Base-by-base conservation (phyloP, 1,284 basidiomycete genomes). In the Cutaneotrichosporon sp. region DNA sequence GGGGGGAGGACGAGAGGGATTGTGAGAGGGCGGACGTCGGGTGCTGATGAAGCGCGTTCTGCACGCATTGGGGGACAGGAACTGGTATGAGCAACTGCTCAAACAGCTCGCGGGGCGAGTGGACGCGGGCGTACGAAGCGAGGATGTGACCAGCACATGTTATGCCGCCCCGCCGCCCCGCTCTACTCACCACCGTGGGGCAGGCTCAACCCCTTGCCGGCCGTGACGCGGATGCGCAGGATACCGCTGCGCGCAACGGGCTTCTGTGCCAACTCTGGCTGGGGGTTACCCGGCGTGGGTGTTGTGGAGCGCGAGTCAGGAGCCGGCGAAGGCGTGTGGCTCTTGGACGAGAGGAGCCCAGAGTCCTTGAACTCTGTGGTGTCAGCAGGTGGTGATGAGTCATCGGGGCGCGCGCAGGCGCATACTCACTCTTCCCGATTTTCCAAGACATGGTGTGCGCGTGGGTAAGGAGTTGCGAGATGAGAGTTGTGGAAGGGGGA, bases 31-130 rank as follows among this genome's bases (percentile, higher is more conserved):
- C 65, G 32, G 75, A 67, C 22, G 74, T 40, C 82, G 85, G 49
- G 82, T 85, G 69, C 85, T 78, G 70, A 40, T 76, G 86, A 47
- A 97, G 84, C 0, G 92, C 93, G 58, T 86, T 86, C 74, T 91
- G 88, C 70, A 97, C 92, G n/a, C 90, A 88, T 16, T 89, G 87
- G 4, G 96, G 96, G 13, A 97, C 84, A 52, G 84, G 84, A 22
- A 88, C 86, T 90, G 90, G 89, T 10, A 50, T 65, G 8, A 65
- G 61, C n/a, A 55, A 30, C 21, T 22, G 11, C 46, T 16, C 10
- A 1, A 30, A 4, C 26, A 32, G 50, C 50, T 18, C 30, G 51
- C 21, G 26, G 13, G 13, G 51, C 30, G 51, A 30, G 49, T 14
- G 31, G 32, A 32, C 13, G 51, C 9, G 30, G 6, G 31, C 51